phyloP scores from a whole-genome alignment of 305 asterid species.

The Fraxinus greggii region DNA sequence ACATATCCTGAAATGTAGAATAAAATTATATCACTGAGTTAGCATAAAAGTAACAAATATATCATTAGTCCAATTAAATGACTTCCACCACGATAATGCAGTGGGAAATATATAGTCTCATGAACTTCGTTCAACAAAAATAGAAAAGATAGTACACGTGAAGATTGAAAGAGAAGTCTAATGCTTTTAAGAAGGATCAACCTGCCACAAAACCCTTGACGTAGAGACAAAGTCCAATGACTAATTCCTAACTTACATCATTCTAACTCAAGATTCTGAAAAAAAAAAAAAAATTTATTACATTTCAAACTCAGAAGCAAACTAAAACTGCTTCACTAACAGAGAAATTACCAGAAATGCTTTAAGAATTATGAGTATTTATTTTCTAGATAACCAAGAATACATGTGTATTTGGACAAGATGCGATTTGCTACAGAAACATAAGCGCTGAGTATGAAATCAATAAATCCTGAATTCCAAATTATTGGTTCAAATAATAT shows the following conservation, averaged over 20 bases:
- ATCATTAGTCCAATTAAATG: conserved; percentile 10
- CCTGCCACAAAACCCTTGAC: not conserved
- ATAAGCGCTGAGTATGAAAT: not conserved
- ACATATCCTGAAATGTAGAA: conserved; percentile 82
- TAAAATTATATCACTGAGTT: conserved; percentile 8
- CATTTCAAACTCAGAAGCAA: not conserved
- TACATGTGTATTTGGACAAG: not conserved
- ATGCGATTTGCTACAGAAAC: conserved; percentile 5
- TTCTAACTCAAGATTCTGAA: conserved; percentile 1
- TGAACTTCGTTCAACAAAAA: not conserved
- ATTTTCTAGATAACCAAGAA: conserved; percentile 8
- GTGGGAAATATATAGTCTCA: not conserved
- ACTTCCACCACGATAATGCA: not conserved
- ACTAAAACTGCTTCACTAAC: not conserved
- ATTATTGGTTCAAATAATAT: not conserved
- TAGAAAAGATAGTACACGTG: not conserved
- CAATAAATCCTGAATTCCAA: not conserved
- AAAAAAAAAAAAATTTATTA: not conserved
- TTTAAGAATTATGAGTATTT: conserved; percentile 1
- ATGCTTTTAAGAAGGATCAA: not conserved
- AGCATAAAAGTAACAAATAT: conserved; percentile 16
- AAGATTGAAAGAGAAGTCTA: not conserved
- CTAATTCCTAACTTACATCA: not conserved
- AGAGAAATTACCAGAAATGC: conserved; percentile 4
- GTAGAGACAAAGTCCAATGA: not conserved